Evolutionary conservation across 108 stramenopile species (phyloP).

Genomic region (Epithemia pelagica): DNA sequence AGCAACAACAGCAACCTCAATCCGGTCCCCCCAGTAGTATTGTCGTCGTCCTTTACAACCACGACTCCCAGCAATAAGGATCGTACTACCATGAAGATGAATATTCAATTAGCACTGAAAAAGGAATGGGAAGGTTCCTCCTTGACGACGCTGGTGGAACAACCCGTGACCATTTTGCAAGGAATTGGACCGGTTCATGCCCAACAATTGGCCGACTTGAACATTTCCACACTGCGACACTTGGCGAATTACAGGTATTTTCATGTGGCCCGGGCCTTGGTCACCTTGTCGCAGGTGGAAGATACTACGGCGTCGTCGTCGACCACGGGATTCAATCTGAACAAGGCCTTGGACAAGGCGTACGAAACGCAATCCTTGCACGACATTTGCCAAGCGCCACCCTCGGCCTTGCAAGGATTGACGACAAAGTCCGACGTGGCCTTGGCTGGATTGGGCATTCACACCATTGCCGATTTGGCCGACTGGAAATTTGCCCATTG

Average conservation of each 20-base stretch:
- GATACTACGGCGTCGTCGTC: conserved; percentile 6
- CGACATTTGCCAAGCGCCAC: neutral
- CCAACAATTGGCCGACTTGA: conserved; percentile 2
- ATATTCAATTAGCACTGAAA: conserved; percentile 35
- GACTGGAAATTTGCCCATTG: conserved; percentile 27
- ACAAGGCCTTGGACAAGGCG: conserved; percentile 40
- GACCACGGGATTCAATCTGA: conserved; percentile 18
- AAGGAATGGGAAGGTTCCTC: conserved; percentile 28
- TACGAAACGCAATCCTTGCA: conserved; percentile 25
- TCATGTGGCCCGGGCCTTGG: conserved; percentile 23
- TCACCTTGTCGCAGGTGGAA: conserved; percentile 27
- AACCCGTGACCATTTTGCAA: conserved; percentile 16
- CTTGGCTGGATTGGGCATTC: conserved; percentile 15
- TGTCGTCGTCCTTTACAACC: too few relatives aligned
- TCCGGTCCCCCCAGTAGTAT: too few relatives aligned
- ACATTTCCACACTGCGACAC: conserved; percentile 13
- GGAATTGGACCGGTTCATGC: conserved; percentile 21
- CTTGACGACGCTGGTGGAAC: conserved; percentile 1
- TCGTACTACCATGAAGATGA: too few relatives aligned
- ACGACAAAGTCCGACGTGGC: conserved; percentile 6
- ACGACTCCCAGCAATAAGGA: too few relatives aligned
- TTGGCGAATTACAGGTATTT: conserved; percentile 39
- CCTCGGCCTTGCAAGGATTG: conserved; percentile 14
- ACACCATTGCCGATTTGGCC: conserved; percentile 27
- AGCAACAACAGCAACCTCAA: too few relatives aligned